Evolutionary conservation across 2,329 filamentous ascomycete genomes (phyloP), one percentile per base, ranked within the genome.

Genomic region (Colletotrichum liaoningense): DNA sequence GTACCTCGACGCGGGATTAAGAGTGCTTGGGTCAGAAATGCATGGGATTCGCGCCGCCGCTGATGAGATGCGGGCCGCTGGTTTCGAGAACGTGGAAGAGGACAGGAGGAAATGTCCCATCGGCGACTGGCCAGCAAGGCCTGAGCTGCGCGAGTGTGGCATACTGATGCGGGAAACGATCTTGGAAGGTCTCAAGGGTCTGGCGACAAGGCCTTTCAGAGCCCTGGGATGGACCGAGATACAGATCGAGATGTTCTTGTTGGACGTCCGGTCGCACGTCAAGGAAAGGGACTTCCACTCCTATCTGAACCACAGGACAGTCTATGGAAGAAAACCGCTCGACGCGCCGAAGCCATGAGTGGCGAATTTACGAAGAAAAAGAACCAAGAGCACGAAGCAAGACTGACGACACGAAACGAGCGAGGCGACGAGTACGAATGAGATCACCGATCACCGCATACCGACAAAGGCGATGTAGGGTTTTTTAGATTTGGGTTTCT

Each of bases 81-180:
- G 87, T 5, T 89, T 88, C 77, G 77, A 79, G 46, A 77, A 80
- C 24, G 76, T 88, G 33, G 76, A 75, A 4, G 81, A 83, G 76
- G 83, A 84, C 72, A 80, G 80, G 26, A 83, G 86, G 28, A 88
- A 88, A 76, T 84, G 83, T 8, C 87, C 88, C 4, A 77, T 88
- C 1, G 88, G 88, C 19, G 79, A 83, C 3, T 89, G 88, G 88
- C 77, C 80, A 30, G 81, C 83, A 4, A 81, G 87, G 24, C 81
- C 84, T 59, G 81, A 85, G 46, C 52, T 74, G 54, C 71, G 75
- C 9, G 63, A 74, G 54, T 87, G 85, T 74, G 87, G 87, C 1
- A 79, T 86, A 38, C 82, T 88, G 28, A 76, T 88, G 72, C 80
- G 85, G 42, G 85, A 86, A 30, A 83, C 83, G 4, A 78, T 84